Conservation (phyloP, 768 basidiomycete species). For the Cystofilobasidium ferigula region DNA sequence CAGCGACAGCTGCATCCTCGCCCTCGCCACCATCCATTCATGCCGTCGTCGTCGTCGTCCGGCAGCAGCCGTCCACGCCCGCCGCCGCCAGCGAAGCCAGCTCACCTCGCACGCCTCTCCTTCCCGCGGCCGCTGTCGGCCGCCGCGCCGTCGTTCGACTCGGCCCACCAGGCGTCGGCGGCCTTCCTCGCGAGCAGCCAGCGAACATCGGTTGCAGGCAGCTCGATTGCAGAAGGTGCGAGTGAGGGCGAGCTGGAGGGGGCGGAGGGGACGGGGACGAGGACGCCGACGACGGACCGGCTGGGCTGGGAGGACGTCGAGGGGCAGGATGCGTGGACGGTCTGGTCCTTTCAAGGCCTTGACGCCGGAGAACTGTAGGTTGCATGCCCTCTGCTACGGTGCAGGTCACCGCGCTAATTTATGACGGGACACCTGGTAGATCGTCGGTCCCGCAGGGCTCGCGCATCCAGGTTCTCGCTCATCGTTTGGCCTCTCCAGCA, state of each 20-base stretch:
- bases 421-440: not conserved
- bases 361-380: constrained; percentile 20
- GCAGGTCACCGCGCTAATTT: not conserved
- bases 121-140: not conserved
- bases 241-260: too few relatives aligned
- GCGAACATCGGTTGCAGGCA: not conserved
- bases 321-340: constrained; percentile 16
- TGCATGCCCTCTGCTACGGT: not conserved
- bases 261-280: not conserved
- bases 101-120: constrained; percentile 11
- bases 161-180: not conserved
- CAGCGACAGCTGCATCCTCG: too few relatives aligned
- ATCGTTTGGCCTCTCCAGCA: not conserved
- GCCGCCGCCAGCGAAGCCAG: constrained; percentile 1
- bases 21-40: not conserved
- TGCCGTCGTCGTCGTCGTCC: not conserved
- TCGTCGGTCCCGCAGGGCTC: too few relatives aligned
- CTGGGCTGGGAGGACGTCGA: not conserved
- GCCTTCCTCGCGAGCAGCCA: not conserved
- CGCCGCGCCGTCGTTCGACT: constrained; percentile 6
- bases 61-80: not conserved
- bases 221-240: not conserved
- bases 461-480: not conserved
- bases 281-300: not conserved
- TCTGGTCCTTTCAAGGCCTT: constrained; percentile 18